A percentile compares a stretch with the other conserved stretches of the same genome.
Evolutionary conservation across 208 protist genomes (phyloP).

Genomic region (Trypanosoma vivax): DNA sequence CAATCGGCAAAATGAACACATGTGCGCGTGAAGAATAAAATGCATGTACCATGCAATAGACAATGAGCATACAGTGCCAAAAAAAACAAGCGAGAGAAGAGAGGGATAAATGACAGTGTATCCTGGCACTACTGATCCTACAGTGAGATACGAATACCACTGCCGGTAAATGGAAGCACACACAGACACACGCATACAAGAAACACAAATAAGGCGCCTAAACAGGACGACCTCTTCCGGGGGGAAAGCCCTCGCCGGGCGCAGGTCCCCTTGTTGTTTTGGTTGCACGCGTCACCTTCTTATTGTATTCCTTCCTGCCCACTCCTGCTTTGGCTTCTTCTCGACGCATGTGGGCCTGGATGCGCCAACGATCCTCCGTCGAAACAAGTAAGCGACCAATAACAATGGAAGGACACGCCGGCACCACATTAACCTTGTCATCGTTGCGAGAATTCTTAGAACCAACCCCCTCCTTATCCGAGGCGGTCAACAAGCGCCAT

Average conservation of each 20-base stretch:
- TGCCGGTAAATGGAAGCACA: too few relatives aligned
- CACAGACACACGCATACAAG: too few relatives aligned
- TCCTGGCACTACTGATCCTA: too few relatives aligned
- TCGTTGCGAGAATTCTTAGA: slow-evolving; percentile 7
- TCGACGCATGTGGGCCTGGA: slow-evolving; percentile 79
- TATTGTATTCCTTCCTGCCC: slow-evolving; percentile 82
- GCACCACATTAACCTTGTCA: not conserved
- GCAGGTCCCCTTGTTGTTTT: slow-evolving; percentile 69
- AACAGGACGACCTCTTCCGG: slow-evolving; percentile 66
- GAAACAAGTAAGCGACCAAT: slow-evolving; percentile 72
- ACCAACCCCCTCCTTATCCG: slow-evolving; percentile 29
- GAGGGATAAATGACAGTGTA: too few relatives aligned
- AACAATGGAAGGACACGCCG: slow-evolving; percentile 27
- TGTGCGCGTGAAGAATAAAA: too few relatives aligned
- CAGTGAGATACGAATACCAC: too few relatives aligned
- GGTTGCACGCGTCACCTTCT: slow-evolving; percentile 79
- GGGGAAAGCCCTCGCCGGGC: slow-evolving; percentile 55
- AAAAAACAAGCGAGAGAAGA: too few relatives aligned
- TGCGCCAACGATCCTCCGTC: slow-evolving; percentile 78
- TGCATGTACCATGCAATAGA: too few relatives aligned
- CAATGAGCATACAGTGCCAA: too few relatives aligned
- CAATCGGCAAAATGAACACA: too few relatives aligned
- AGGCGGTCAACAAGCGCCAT: slow-evolving; percentile 53
- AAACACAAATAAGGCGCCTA: slow-evolving; percentile 20
- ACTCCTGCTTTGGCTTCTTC: slow-evolving; percentile 71